Base-by-base conservation (phyloP, 2,329 filamentous ascomycete genomes). In the Penicillium brevicompactum region DNA sequence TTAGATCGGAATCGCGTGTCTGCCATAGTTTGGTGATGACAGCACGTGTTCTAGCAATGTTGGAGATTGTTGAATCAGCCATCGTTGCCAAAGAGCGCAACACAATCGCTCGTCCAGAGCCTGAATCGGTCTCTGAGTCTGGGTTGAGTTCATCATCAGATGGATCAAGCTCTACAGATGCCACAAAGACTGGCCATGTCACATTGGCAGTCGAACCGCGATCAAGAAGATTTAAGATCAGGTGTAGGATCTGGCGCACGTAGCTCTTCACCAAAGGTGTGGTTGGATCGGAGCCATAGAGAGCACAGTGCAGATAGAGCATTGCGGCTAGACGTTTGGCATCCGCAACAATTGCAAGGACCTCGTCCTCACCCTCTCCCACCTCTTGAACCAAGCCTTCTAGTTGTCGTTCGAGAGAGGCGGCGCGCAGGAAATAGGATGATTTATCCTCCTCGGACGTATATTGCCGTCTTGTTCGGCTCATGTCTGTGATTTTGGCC, bases 11-110 rank as follows among this genome's bases (percentile, higher is more conserved):
- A 48, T 81, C 78, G 21, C 79, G 70, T 42, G 73, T 72, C 52
- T 75, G 73, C 79, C 79, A 81, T 10, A 81, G 72, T 43, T 77
- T 79, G 9, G 74, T 69, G 49, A 81, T 78, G 3, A 81, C 79
- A 0, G 75, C 73, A 10, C 76, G 68, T 7, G 77, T 80, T 18
- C 76, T 72, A 9, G 74, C 69, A 6, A 80, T 70, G 44, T 81
- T 81, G 2, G 70, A 68, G 0, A 80, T 65, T 1, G 76, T 78
- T 0, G 70, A 74, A 21, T 74, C 70, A 0, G 71, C 67, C 69
- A 81, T 75, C 1, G 69, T 67, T 3, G 74, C 68, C n/a, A 79
- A 58, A 9, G 74, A 70, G 22, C 71, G 70, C 11, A 80, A 57
- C 2, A 79, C 72, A 13, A 78, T 68, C 5, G 70, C 67, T 22